Percentiles rank a stretch among this genome's conserved stretches.
Evolutionary conservation across 2,329 filamentous ascomycete genomes (phyloP).

Genomic region (Paecilomyces sp.): DNA sequence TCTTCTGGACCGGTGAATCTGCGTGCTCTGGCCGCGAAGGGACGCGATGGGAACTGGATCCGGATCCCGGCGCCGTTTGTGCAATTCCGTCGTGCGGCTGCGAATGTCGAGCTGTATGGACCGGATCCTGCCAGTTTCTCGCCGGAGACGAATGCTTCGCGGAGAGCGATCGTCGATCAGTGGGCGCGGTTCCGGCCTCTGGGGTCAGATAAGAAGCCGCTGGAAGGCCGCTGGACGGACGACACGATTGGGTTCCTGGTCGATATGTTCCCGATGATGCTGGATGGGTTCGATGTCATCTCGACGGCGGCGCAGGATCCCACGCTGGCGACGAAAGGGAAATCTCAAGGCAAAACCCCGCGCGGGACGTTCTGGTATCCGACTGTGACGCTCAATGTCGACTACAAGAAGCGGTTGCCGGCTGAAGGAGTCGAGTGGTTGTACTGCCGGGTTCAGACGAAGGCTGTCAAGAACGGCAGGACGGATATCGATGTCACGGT

Average conservation of each 20-base stretch:
- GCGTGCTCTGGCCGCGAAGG: not conserved
- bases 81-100: not conserved
- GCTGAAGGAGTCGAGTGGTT: slow-evolving; percentile 65
- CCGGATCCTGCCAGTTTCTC: slow-evolving; percentile 18
- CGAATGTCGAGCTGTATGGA: not conserved
- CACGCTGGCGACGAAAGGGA: slow-evolving; percentile 15
- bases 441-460: slow-evolving; percentile 57
- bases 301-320: slow-evolving; percentile 18
- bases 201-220: slow-evolving; percentile 13
- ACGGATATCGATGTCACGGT: slow-evolving; percentile 68
- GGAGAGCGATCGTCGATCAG: slow-evolving; percentile 46
- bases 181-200: slow-evolving; percentile 59
- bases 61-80: not conserved
- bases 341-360: slow-evolving; percentile 5
- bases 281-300: slow-evolving; percentile 44
- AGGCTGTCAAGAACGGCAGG: slow-evolving; percentile 62
- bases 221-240: slow-evolving; percentile 52
- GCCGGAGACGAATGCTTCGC: slow-evolving; percentile 21
- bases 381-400: slow-evolving; percentile 66
- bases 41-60: not conserved
- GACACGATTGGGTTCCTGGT: slow-evolving; percentile 57
- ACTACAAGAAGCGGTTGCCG: slow-evolving; percentile 67
- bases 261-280: slow-evolving; percentile 62
- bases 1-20: slow-evolving; percentile 28
- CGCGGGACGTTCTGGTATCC: slow-evolving; percentile 60